A percentile compares a stretch with the other conserved stretches of the same genome.
These are phyloP conservation scores for Asparagopsis taxiformis DNA, from an alignment of 31 red algal species.

Conservation along the genomic window DNA sequence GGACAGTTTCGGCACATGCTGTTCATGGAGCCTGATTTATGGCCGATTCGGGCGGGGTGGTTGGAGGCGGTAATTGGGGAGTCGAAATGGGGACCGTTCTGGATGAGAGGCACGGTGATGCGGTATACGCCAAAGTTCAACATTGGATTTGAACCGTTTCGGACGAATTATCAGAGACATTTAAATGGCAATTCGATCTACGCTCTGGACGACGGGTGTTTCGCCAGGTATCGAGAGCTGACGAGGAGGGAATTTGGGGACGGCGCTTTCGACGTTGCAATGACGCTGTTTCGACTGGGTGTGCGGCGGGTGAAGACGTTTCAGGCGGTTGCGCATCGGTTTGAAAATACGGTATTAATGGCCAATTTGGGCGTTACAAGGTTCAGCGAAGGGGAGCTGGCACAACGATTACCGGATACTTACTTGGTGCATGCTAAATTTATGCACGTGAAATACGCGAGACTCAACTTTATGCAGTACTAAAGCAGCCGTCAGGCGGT, in stretches of 20 bases:
- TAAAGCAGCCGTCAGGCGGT: too few relatives aligned
- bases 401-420: conserved; percentile 24
- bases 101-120: conserved; percentile 80
- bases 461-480: conserved; percentile 60
- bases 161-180: conserved; percentile 65
- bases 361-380: conserved; percentile 46
- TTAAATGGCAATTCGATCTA: conserved; percentile 93
- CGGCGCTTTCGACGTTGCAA: conserved; percentile 79
- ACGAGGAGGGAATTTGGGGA: conserved; percentile 48
- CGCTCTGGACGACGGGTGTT: conserved; percentile 69
- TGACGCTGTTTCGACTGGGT: conserved; percentile 51
- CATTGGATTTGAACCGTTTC: conserved; percentile 76
- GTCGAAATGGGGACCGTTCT: conserved; percentile 36
- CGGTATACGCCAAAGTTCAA: conserved; percentile 66
- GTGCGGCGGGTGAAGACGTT: conserved; percentile 27
- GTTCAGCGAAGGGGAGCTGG: conserved; percentile 29
- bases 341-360: conserved; percentile 64
- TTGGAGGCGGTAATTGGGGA: conserved; percentile 30
- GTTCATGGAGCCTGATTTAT: conserved; percentile 82
- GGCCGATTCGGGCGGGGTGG: conserved; percentile 67
- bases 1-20: conserved; percentile 47
- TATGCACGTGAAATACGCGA: conserved; percentile 35
- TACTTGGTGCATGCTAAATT: conserved; percentile 66
- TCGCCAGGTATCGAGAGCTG: conserved; percentile 47
- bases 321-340: conserved; percentile 71